Base-by-base conservation (phyloP, 139 green algal species). In the Chlorella vulgaris region DNA sequence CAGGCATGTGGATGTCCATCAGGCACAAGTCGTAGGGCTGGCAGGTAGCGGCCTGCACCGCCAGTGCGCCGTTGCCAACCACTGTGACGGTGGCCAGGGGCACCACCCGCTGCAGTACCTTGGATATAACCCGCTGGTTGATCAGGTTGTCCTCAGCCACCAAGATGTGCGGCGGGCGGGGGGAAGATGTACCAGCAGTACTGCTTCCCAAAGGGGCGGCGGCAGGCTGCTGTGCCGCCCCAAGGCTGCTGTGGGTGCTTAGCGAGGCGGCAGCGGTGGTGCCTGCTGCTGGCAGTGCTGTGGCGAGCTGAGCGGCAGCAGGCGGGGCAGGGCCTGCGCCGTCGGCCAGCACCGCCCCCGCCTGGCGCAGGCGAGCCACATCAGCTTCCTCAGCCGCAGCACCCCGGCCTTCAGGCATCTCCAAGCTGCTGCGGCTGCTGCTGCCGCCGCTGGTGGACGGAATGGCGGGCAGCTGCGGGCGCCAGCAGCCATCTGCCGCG, bases 1-100 rank as follows among this genome's bases (percentile, higher is more conserved):
- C 55, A 22, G 89, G 85, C 89, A 94, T 91, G 67, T 91, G 88
- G 7, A 94, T 86, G 83, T 97, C 93, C 93, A 97, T 95, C 31
- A 97, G 87, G 63, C 97, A 88, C 36, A 97, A 78, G 86, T 97
- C 93, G 53, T 93, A 96, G 33, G 26, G 63, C 51, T 74, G 36
- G 8, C 2, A n/a, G 31, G 65, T 47, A 21, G 65, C 83, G 0
- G 68, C 81, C 36, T 78, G 40, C 77, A 91, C 80, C 29, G 88
- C 89, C 79, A 92, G 77, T 29, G 87, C 50, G 31, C 90, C 91
- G 55, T 93, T 92, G 81, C 86, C 83, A 60, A 89, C 91, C 15
- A 95, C 85, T 43, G 92, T 86, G 2, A 89, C 75, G 24, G 61
- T 8, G 33, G 74, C 86, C 43, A 82, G 73, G 5, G 81, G 75